These are phyloP conservation scores for Venturiaceae sp. DNA, from an alignment of 2,329 filamentous ascomycete genomes.

Conservation along the genomic window DNA sequence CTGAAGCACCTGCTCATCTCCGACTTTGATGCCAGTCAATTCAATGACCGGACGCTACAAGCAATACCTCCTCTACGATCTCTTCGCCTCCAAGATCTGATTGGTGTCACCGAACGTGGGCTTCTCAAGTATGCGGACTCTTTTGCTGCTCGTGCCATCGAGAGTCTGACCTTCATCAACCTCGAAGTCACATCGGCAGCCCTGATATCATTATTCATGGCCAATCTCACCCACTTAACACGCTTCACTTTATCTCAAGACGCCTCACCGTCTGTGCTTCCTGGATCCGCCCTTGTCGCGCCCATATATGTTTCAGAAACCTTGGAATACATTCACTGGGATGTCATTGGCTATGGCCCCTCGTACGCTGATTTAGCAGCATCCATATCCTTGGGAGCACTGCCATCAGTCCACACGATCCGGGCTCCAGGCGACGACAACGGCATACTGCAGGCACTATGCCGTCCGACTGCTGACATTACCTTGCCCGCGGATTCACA, in stretches of 20 bases:
- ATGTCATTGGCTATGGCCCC: constrained; percentile 44
- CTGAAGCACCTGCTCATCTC: constrained; percentile 45
- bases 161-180: constrained; percentile 41
- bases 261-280: constrained; percentile 34
- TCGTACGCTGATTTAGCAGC: constrained; percentile 55
- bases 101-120: constrained; percentile 46
- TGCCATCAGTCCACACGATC: constrained; percentile 51
- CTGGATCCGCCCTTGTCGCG: constrained; percentile 29
- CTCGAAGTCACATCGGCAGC: constrained; percentile 42
- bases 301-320: constrained; percentile 34
- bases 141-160: constrained; percentile 32
- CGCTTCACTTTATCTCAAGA: constrained; percentile 45
- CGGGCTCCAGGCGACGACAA: constrained; percentile 61
- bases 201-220: constrained; percentile 42
- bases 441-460: constrained; percentile 59
- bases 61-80: constrained; percentile 42
- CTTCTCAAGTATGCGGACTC: constrained; percentile 41
- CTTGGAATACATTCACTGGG: constrained; percentile 49
- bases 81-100: constrained; percentile 44
- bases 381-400: constrained; percentile 51
- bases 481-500: constrained; percentile 13
- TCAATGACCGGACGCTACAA: constrained; percentile 44
- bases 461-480: constrained; percentile 49
- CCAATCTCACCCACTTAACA: constrained; percentile 33
- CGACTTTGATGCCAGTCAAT: constrained; percentile 43